Base-by-base conservation (phyloP, 176 grass and related monocot species). In the Cenchrus fungigraminus region DNA sequence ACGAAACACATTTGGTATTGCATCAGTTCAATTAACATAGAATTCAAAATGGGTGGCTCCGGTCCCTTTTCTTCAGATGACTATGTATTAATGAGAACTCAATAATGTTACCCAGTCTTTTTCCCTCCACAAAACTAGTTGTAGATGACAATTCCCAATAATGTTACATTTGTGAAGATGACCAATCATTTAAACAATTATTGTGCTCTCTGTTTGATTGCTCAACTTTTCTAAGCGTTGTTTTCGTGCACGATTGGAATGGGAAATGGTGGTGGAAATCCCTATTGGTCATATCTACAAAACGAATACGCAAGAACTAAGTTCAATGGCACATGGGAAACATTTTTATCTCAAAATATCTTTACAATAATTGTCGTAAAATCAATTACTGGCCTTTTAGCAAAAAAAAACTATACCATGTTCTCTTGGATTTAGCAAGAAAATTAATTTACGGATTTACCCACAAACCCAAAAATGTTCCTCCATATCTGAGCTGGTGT, bases 121-220 rank as follows among this genome's bases (percentile, higher is more conserved):
- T 79, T 84, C 16, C 6, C 3, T 72, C 4, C 5, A 14, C 9
- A 69, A 6, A 61, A 4, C 6, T 17, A 56, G 2, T 11, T 61
- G 49, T 78, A 73, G n/a, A 51, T 22, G 12, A 32, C 25, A 63
- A 56, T n/a, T 79, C 60, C 64, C 42, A 88, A 56, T 70, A 64
- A 82, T 83, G 12, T 0, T 65, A 32, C 78, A 73, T 59, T 56
- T 56, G 65, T 12, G 50, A 19, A 68, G 25, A 25, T 32, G 31
- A n/a, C 1, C 61, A 79, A 79, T 79, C 25, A 79, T 84, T 67
- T 28, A 42, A 3, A 29, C 9, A 74, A 49, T 84, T 37, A 57
- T 66, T 65, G 47, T 16, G 45, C 17, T 32, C 31, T 32, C 9
- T 17, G 16, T 66, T 66, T 44, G 59, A 58, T 65, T 78, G 47